Evolutionary conservation across 768 basidiomycete species (phyloP), one percentile per base, ranked within the genome.

Genomic region (Lactifluus subvellereus): DNA sequence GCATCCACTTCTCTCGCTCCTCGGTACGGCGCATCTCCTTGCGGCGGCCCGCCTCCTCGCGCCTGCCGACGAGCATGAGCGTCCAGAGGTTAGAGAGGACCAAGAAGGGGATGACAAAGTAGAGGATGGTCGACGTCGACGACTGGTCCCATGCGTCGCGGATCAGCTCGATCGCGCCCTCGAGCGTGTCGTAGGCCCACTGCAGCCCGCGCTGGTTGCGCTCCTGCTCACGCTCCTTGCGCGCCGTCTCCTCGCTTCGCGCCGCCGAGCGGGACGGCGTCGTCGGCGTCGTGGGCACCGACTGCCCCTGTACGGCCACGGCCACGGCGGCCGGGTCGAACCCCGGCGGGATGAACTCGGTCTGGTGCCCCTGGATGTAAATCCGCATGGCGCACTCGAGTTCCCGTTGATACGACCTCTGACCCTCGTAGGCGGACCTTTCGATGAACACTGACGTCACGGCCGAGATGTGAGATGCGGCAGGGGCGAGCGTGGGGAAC

Each of bases 171-270:
- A 92, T 71, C 30, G 88, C 87, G 20, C 84, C 91, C 37, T 86
- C 86, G 72, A 90, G 81, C 51, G 91, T 94, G 67, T 94, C 91
- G 76, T 84, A 89, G 3, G 91, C 91, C 91, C 91, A 94, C 69
- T 94, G 91, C 66, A 92, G 75, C 0, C 85, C 85, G 18, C 89
- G 87, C 61, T 78, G 81, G 64, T 86, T 84, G 6, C 59, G 59
- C 20, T 53, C 51, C 32, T 60, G 33, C 18, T 60, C 87, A 56
- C 88, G 83, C 61, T 78, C 77, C 72, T 86, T 84, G 63, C 75
- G 69, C 35, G 62, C 62, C 68, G 69, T 77, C 71, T 65, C 81
- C 70, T 62, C 75, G 73, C 54, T 77, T 7, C 40, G 22, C 4
- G 68, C 30, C 71, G 47, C 22, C 69, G 57, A 48, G 69, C 64